phyloP scores from a whole-genome alignment of 2,329 filamentous ascomycete genomes.

The Aureobasidium lini region DNA sequence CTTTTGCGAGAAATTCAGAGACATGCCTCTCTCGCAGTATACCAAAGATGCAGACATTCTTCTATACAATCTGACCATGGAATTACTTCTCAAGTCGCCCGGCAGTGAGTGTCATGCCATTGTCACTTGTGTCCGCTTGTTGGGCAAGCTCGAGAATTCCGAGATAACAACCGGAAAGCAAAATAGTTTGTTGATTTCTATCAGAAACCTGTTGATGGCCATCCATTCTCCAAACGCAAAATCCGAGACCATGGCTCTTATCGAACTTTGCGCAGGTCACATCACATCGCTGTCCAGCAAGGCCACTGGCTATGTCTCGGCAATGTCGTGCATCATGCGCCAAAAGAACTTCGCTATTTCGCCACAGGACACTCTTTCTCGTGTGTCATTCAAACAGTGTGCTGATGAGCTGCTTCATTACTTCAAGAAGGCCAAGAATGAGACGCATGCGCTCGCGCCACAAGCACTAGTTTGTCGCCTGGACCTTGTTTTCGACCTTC shows the following conservation, averaged over 20 bases:
- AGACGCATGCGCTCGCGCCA: background rate
- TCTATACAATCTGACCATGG: background rate
- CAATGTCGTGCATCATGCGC: background rate
- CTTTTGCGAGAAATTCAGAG: slow-evolving; percentile 55
- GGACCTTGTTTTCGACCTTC: background rate
- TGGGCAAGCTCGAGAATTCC: background rate
- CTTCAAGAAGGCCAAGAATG: slow-evolving; percentile 22
- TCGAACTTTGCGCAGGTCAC: background rate
- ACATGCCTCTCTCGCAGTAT: background rate
- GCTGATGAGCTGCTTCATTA: slow-evolving; percentile 34
- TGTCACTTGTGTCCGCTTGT: background rate
- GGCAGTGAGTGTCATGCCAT: background rate
- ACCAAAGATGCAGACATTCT: background rate
- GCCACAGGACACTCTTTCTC: background rate
- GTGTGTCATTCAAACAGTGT: slow-evolving; percentile 14
- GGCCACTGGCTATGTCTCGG: background rate
- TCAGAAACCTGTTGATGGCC: background rate
- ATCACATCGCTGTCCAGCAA: background rate
- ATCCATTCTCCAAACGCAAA: background rate
- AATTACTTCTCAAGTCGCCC: background rate
- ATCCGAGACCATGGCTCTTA: background rate
- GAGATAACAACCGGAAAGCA: background rate
- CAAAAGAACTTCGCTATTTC: background rate
- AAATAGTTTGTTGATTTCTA: background rate
- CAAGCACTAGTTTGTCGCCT: background rate